Percentiles rank a stretch among this genome's conserved stretches.
Evolutionary conservation across 495 filamentous ascomycete genomes (phyloP).

Genomic region (Xylaria longipes): DNA sequence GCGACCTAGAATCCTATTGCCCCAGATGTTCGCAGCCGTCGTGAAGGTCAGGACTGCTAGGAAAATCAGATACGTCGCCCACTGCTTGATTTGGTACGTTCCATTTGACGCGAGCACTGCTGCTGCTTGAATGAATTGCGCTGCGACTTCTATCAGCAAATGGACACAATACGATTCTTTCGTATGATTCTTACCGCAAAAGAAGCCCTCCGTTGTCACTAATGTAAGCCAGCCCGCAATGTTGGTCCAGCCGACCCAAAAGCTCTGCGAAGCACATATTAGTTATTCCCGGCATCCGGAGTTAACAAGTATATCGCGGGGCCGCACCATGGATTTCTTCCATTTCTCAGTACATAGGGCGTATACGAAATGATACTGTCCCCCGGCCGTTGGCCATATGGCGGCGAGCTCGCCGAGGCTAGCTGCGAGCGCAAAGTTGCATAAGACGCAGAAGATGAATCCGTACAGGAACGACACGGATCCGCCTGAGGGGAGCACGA

Average conservation of each 20-base stretch:
- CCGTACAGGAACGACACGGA: constrained; percentile 44
- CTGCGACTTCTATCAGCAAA: constrained; percentile 20
- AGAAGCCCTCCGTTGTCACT: constrained; percentile 45
- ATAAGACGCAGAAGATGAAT: constrained; percentile 47
- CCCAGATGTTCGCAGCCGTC: constrained; percentile 42
- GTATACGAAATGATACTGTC: constrained; percentile 59
- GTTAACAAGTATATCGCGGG: neutral
- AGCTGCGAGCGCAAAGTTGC: constrained; percentile 51
- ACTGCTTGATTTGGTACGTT: constrained; percentile 37
- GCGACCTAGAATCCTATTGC: constrained; percentile 41
- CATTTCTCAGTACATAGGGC: constrained; percentile 42
- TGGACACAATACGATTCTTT: neutral
- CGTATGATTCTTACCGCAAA: constrained; percentile 36
- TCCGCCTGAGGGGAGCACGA: constrained; percentile 42
- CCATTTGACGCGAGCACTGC: constrained; percentile 42
- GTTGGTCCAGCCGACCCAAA: constrained; percentile 49
- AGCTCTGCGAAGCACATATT: constrained; percentile 34
- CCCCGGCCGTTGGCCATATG: constrained; percentile 59
- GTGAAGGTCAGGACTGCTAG: constrained; percentile 42
- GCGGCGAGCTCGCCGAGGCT: constrained; percentile 58
- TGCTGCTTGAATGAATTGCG: constrained; percentile 44
- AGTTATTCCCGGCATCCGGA: constrained; percentile 8
- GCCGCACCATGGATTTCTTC: constrained; percentile 39
- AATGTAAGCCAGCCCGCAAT: constrained; percentile 50
- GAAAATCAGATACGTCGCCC: constrained; percentile 46